Base-by-base conservation (phyloP, 2,329 filamentous ascomycete species). In the Alternaria sp. region DNA sequence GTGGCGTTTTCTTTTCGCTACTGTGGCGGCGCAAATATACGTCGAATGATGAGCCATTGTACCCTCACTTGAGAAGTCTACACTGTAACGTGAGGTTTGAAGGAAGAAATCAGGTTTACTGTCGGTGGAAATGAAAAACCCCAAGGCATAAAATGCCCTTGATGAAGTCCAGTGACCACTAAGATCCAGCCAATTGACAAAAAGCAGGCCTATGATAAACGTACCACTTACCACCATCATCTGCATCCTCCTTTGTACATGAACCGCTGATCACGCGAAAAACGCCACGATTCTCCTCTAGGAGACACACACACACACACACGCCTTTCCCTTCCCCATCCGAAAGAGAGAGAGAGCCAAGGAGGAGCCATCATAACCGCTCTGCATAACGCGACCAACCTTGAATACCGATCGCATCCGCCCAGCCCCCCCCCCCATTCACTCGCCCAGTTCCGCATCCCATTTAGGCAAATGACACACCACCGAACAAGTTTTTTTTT, bases 401-500 rank as follows among this genome's bases (percentile, higher is more conserved):
- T 29, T 11, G 5, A 6, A 7, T n/a, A 34, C 31, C 44, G 7
- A 48, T 48, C 44, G 23, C 44, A 33, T 24, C 17, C 29, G 4
- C 17, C 44, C 29, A 34, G 9, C 13, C 37, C 37, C 23, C 10
- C 37, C 17, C 17, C 17, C 21, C 11, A 40, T 11, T 24, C 11
- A 24, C 37, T 24, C 21, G 21, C 37, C 41, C 23, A 26, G 51
- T 39, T 40, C 9, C 34, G 28, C 14, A 21, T 29, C 34, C 62
- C 51, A 68, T 70, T 70, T 66, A 68, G 63, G 57, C 66, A 66
- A 61, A 68, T 70, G 54, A 58, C 59, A 58, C 59, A 51, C 34
- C 21, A 40, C 51, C 29, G 17, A 48, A 40, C 36, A 57, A 34
- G 48, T 36, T 51, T 26, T 51, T 26, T 29, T 9, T 5, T n/a